phyloP scores from a whole-genome alignment of 495 filamentous ascomycete genomes.

The Penicillium bovifimosum region DNA sequence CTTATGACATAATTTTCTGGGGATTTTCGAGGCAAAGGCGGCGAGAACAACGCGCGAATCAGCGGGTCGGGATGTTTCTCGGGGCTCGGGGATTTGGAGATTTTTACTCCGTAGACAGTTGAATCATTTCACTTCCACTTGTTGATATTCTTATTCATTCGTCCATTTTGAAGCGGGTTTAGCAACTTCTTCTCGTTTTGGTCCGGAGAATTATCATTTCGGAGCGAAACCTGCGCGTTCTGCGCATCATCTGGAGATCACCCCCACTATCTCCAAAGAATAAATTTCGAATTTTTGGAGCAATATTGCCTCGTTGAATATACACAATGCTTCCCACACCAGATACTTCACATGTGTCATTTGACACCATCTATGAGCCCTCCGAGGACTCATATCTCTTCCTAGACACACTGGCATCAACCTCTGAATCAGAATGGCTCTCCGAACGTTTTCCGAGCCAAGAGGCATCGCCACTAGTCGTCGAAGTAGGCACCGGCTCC shows the following conservation, averaged over 20 bases:
- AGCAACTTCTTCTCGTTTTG: not conserved
- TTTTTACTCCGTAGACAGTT: not conserved
- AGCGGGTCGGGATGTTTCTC: slow-evolving; percentile 7
- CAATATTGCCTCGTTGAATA: not conserved
- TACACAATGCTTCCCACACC: slow-evolving; percentile 80
- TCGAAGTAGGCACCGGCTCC: slow-evolving; percentile 89
- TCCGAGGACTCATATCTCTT: slow-evolving; percentile 94
- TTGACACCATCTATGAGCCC: slow-evolving; percentile 83
- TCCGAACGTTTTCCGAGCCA: slow-evolving; percentile 42
- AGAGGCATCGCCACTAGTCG: slow-evolving; percentile 49
- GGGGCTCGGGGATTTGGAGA: not conserved
- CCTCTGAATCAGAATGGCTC: slow-evolving; percentile 67
- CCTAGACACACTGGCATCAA: slow-evolving; percentile 81
- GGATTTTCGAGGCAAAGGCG: slow-evolving; percentile 22
- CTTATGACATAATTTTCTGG: slow-evolving; percentile 28
- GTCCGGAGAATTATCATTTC: not conserved
- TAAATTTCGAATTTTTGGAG: not conserved
- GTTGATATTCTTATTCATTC: not conserved
- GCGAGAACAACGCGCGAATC: slow-evolving; percentile 18
- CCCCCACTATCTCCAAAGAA: slow-evolving; percentile 1
- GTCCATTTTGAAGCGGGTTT: not conserved
- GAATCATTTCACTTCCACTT: no score
- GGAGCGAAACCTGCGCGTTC: not conserved
- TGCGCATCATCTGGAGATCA: not conserved
- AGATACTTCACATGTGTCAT: slow-evolving; percentile 82